Percentiles rank a stretch among this genome's conserved stretches.
Evolutionary conservation across 345 rosid species (phyloP).

Genomic region (Acer negundo): DNA sequence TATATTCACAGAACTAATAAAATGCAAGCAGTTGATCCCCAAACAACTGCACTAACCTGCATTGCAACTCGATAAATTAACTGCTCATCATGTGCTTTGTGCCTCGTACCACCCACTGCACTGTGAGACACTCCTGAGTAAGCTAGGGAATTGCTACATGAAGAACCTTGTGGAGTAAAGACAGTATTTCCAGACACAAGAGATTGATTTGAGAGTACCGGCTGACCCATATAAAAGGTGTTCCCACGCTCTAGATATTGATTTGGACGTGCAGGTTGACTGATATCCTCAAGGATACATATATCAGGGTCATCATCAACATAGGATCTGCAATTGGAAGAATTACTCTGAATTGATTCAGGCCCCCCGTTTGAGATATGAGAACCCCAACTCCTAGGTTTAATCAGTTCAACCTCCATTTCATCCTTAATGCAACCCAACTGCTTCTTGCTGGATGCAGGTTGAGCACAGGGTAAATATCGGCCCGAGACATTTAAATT

Average conservation of each 20-base stretch:
- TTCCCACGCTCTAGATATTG: slow-evolving; percentile 34
- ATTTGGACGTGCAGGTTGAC: slow-evolving; percentile 51
- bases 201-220: slow-evolving; percentile 21
- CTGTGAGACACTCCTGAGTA: slow-evolving; percentile 32
- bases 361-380: slow-evolving; percentile 54
- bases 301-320: slow-evolving; percentile 75
- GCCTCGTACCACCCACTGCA: slow-evolving; percentile 42
- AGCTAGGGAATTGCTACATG: slow-evolving; percentile 30
- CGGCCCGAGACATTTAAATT: slow-evolving; percentile 38
- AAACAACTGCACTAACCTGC: slow-evolving; percentile 56
- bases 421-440: slow-evolving; percentile 35
- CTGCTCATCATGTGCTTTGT: slow-evolving; percentile 53
- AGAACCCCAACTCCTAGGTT: slow-evolving; percentile 34
- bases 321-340: slow-evolving; percentile 53
- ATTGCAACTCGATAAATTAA: slow-evolving; percentile 63
- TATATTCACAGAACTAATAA: not conserved
- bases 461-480: slow-evolving; percentile 30
- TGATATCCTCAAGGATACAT: slow-evolving; percentile 72
- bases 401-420: slow-evolving; percentile 35
- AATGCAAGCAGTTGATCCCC: not conserved
- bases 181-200: slow-evolving; percentile 11
- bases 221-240: slow-evolving; percentile 14
- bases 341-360: slow-evolving; percentile 73
- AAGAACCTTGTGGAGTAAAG: slow-evolving; percentile 29
- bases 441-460: slow-evolving; percentile 31